Conservation (phyloP, 2,329 filamentous ascomycete species). For the Alternaria dauci region DNA sequence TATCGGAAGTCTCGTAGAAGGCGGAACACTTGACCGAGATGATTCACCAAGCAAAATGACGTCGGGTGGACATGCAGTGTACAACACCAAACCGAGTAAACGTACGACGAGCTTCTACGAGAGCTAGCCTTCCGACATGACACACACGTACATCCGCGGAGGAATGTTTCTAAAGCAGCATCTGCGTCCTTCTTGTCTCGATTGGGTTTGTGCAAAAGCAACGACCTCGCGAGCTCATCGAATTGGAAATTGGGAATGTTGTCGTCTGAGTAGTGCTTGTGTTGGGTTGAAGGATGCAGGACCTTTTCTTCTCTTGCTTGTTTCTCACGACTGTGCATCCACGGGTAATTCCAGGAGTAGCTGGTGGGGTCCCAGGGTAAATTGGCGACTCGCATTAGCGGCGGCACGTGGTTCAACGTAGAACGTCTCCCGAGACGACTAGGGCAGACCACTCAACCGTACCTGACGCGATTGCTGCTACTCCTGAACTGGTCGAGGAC, state of each 20-base stretch:
- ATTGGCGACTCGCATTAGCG: neutral
- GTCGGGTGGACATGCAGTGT: neutral
- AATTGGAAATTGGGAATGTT: neutral
- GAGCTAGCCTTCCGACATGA: neutral
- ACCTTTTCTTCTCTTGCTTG: neutral
- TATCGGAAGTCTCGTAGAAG: neutral
- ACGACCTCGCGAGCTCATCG: neutral
- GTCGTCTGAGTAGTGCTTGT: neutral
- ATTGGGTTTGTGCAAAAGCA: neutral
- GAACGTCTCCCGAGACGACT: neutral
- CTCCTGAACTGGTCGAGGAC: neutral
- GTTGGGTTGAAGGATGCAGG: neutral
- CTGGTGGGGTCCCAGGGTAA: neutral
- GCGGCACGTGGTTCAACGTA: neutral
- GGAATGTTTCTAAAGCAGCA: neutral
- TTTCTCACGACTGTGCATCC: neutral
- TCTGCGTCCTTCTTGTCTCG: neutral
- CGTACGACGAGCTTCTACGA: neutral
- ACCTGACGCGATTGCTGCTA: neutral
- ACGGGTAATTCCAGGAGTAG: neutral
- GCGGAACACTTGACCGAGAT: neutral
- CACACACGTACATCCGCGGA: neutral
- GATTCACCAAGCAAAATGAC: neutral
- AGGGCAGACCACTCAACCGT: neutral
- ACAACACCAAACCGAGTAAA: neutral